Percentiles rank a stretch among this genome's conserved stretches.
Conservation (phyloP, 75 land plant species). For the Isoetes taiwanensis region DNA sequence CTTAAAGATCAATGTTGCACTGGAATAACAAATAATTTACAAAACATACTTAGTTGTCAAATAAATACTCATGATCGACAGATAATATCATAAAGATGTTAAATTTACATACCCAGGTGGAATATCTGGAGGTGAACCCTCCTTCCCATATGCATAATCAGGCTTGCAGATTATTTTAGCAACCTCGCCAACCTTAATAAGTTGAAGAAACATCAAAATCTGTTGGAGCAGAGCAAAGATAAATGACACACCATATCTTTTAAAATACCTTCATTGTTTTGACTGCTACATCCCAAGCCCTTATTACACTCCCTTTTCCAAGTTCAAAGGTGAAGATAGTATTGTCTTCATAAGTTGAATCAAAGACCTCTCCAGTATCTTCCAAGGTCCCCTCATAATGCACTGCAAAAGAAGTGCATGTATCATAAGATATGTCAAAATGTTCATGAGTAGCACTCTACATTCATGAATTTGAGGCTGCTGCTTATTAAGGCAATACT, state of each 20-base stretch:
- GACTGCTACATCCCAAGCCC: conserved; percentile 86
- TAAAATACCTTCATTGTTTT: conserved; percentile 85
- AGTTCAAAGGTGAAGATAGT: conserved; percentile 77
- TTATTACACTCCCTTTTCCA: conserved; percentile 68
- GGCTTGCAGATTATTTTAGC: conserved; percentile 79
- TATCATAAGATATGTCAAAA: too few species aligned
- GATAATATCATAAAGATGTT: background rate
- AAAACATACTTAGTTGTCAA: background rate
- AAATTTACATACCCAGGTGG: conserved; percentile 48
- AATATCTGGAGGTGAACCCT: conserved; percentile 87
- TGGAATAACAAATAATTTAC: conserved; percentile 15
- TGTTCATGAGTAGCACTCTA: too few species aligned
- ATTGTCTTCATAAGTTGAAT: conserved; percentile 83
- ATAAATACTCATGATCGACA: background rate
- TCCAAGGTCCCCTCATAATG: conserved; percentile 85
- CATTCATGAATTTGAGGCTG: too few species aligned
- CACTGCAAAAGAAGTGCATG: too few species aligned
- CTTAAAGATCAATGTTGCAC: conserved; percentile 70
- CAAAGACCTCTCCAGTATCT: conserved; percentile 74
- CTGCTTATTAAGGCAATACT: too few species aligned
- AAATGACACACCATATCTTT: background rate
- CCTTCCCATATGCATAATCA: conserved; percentile 85
- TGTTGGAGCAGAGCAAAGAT: too few species aligned
- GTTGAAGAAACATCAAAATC: too few species aligned
- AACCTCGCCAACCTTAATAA: conserved; percentile 70